Evolutionary conservation across 495 filamentous ascomycete species (phyloP), one percentile per base, ranked within the genome.

Genomic region (Xylaria flabelliformis): DNA sequence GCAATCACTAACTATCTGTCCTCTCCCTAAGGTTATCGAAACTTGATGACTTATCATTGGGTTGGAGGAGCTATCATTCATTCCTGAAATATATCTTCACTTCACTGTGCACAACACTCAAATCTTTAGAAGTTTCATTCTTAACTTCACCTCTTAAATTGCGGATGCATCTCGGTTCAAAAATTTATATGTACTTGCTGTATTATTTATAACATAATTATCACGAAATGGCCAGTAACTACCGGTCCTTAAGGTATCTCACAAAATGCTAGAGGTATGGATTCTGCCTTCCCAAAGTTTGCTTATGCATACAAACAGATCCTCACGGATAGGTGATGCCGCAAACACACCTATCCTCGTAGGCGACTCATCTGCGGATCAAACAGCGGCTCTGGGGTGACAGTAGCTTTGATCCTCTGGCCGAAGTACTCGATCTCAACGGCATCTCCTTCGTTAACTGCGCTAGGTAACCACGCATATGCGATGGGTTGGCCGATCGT

Each of bases 371-470:
- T 71, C 48, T 56, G 32, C 2, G 69, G 69, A 71, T 71, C 69
- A 21, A 36, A 71, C 3, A 71, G 41, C 19, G 69, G 69, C 39
- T 71, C 69, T 39, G 69, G 24, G 5, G 77, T 69, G 12, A 87
- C 80, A 15, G 81, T 85, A n/a, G 84, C 85, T 63, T 68, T 66
- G 69, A 85, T 81, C 9, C 79, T 73, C 34, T 76, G 74, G 3
- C 84, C 84, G 69, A 87, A 87, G 71, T 87, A 87, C 64, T 83
- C 84, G 29, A 87, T 80, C 74, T 86, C 83, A 4, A 87, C 81
- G 2, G 21, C 39, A 12, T 77, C 76, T 1, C 84, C 84, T 24
- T 81, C 79, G 0, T 10, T 51, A 1, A 85, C 70, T 8, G 42
- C 68, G 4, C 72, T 75, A 5, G 85, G 84, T 9, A 88, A 68